Evolutionary conservation across 768 basidiomycete species (phyloP).

Genomic region (Lactarius indigo): DNA sequence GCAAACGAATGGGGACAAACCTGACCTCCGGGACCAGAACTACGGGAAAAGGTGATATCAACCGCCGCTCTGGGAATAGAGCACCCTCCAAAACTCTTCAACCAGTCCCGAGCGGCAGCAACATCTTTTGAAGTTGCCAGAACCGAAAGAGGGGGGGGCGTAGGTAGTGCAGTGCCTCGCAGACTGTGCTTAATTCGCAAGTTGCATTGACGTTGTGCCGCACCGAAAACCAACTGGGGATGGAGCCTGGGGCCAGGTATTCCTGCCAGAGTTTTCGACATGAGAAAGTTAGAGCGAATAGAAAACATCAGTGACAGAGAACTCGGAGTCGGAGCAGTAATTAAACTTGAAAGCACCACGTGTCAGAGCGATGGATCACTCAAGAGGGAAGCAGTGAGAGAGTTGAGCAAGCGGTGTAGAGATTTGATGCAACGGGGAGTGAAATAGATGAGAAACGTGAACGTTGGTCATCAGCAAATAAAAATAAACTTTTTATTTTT

Average conservation of each 20-base stretch:
- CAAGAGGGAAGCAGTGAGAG: too few species aligned
- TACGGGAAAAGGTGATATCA: constrained; percentile 66
- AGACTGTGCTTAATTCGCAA: constrained; percentile 6
- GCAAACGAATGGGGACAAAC: constrained; percentile 35
- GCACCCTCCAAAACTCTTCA: constrained; percentile 12
- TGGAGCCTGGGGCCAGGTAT: neutral
- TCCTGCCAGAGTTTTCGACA: neutral
- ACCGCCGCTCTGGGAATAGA: constrained; percentile 51
- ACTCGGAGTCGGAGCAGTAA: neutral
- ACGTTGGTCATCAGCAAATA: too few species aligned
- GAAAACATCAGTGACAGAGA: neutral
- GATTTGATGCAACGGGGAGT: too few species aligned
- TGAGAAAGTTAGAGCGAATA: neutral
- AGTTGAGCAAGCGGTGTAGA: too few species aligned
- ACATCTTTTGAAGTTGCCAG: constrained; percentile 20
- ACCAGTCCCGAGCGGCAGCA: constrained; percentile 23
- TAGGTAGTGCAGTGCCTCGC: constrained; percentile 13
- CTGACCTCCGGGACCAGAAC: constrained; percentile 85
- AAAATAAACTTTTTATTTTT: too few species aligned
- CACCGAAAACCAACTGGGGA: neutral
- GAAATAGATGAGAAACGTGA: too few species aligned
- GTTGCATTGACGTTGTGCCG: constrained; percentile 5
- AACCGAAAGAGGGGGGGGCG: constrained; percentile 20
- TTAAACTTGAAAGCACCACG: neutral
- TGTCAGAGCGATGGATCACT: neutral